Percentiles rank a stretch among this genome's conserved stretches.
Evolutionary conservation across 257 asterid genomes (phyloP).

Genomic region (Penstemon barbatus): DNA sequence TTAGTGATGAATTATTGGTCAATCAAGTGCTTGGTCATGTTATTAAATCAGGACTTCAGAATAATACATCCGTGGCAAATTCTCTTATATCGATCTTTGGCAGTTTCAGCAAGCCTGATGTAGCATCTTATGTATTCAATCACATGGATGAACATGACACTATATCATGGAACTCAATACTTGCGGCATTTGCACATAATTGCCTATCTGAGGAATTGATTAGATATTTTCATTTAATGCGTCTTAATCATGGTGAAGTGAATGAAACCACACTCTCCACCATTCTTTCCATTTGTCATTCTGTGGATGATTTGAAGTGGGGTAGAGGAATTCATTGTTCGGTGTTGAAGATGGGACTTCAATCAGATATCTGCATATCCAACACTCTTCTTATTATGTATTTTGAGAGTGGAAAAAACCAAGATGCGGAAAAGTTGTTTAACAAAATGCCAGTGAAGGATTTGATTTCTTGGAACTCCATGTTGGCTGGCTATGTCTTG

Average conservation of each 20-base stretch:
- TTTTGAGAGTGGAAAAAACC: constrained; percentile 48
- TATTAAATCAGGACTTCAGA: constrained; percentile 61
- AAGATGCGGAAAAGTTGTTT: constrained; percentile 64
- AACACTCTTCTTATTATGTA: constrained; percentile 84
- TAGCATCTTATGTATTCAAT: constrained; percentile 53
- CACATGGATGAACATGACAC: constrained; percentile 60
- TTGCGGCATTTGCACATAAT: constrained; percentile 62
- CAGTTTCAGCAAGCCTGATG: constrained; percentile 45
- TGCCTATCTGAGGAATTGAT: constrained; percentile 50
- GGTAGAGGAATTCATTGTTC: constrained; percentile 84
- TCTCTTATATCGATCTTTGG: constrained; percentile 71
- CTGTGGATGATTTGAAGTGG: constrained; percentile 52
- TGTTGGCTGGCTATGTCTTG: constrained; percentile 74
- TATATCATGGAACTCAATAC: constrained; percentile 85
- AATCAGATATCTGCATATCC: constrained; percentile 51
- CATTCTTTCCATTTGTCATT: constrained; percentile 55
- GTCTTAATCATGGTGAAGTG: constrained; percentile 54
- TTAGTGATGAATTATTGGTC: constrained; percentile 69
- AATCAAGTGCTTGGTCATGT: constrained; percentile 76
- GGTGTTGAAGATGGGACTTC: constrained; percentile 64
- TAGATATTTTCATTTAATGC: constrained; percentile 60
- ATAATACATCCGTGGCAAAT: constrained; percentile 67
- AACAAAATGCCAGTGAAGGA: constrained; percentile 57
- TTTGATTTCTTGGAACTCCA: constrained; percentile 82
- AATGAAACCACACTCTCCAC: constrained; percentile 67